These are phyloP conservation scores for Gilbertella persicaria DNA, from an alignment of 371 early-diverging fungal genomes.

Conservation along the genomic window DNA sequence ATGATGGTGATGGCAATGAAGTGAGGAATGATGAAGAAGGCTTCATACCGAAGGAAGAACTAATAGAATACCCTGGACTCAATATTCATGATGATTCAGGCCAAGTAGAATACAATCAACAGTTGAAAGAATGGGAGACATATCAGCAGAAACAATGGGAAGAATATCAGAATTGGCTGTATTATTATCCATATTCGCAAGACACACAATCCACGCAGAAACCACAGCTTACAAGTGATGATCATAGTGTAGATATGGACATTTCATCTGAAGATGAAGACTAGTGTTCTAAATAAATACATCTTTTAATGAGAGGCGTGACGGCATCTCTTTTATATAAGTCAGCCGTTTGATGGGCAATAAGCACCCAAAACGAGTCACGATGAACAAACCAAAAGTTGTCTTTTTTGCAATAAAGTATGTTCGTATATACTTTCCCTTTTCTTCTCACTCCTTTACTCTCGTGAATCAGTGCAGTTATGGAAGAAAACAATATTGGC, in stretches of 20 bases:
- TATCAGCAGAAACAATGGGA: background rate
- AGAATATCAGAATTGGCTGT: background rate
- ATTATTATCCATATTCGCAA: background rate
- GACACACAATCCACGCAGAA: background rate
- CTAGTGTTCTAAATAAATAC: too few relatives aligned
- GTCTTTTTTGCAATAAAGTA: too few relatives aligned
- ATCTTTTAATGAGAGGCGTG: too few relatives aligned
- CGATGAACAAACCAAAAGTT: too few relatives aligned
- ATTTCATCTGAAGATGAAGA: slow-evolving; percentile 15
- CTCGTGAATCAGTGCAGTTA: too few relatives aligned
- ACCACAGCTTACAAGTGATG: background rate
- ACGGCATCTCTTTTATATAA: too few relatives aligned
- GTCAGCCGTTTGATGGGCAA: too few relatives aligned
- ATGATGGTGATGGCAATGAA: background rate
- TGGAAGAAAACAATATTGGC: slow-evolving; percentile 18
- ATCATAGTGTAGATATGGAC: slow-evolving; percentile 12
- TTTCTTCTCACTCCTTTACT: too few relatives aligned
- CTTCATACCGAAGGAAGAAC: background rate
- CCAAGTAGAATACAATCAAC: background rate
- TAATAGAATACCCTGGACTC: background rate
- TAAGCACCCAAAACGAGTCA: too few relatives aligned
- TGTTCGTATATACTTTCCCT: too few relatives aligned
- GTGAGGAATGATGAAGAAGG: background rate
- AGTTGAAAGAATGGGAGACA: background rate
- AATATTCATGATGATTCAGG: background rate